These are phyloP conservation scores for Ogataea populi-albae DNA, from an alignment of 805 yeast genomes.

Conservation along the genomic window DNA sequence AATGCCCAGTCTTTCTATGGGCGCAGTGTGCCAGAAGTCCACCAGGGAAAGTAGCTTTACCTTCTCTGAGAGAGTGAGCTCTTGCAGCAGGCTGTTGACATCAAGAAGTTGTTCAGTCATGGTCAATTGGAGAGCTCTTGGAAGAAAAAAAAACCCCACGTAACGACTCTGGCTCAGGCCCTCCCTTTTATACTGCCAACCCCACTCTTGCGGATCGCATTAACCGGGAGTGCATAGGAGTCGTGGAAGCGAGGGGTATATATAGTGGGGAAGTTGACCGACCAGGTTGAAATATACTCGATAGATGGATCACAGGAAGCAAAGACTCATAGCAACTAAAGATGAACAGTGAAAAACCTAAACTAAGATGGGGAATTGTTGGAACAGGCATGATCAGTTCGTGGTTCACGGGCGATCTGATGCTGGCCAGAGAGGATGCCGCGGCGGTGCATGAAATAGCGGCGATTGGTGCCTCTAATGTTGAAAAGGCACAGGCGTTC, in stretches of 20 bases:
- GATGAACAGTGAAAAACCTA: not conserved
- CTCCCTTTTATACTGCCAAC: too few species aligned
- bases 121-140: too few species aligned
- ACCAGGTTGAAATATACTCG: too few species aligned
- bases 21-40: slow-evolving; percentile 41
- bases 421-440: slow-evolving; percentile 24
- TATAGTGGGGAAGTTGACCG: too few species aligned
- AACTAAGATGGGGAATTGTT: slow-evolving; percentile 40
- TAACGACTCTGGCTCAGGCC: too few species aligned
- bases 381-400: slow-evolving; percentile 47
- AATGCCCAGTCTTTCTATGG: slow-evolving; percentile 32
- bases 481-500: slow-evolving; percentile 35
- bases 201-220: too few species aligned
- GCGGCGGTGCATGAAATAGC: slow-evolving; percentile 34
- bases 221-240: too few species aligned
- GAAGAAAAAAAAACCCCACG: too few species aligned
- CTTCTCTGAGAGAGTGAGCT: slow-evolving; percentile 30
- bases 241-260: too few species aligned
- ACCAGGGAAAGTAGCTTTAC: slow-evolving; percentile 21
- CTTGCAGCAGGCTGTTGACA: not conserved
- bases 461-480: slow-evolving; percentile 38
- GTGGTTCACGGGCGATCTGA: slow-evolving; percentile 38
- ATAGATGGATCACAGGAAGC: too few species aligned
- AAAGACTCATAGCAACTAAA: not conserved
- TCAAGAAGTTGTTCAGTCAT: too few species aligned